A percentile compares a stretch with the other conserved stretches of the same genome.
These are phyloP conservation scores for Cutaneotrichosporon cyanovorans DNA, from an alignment of 1,284 basidiomycete genomes.

Conservation along the genomic window DNA sequence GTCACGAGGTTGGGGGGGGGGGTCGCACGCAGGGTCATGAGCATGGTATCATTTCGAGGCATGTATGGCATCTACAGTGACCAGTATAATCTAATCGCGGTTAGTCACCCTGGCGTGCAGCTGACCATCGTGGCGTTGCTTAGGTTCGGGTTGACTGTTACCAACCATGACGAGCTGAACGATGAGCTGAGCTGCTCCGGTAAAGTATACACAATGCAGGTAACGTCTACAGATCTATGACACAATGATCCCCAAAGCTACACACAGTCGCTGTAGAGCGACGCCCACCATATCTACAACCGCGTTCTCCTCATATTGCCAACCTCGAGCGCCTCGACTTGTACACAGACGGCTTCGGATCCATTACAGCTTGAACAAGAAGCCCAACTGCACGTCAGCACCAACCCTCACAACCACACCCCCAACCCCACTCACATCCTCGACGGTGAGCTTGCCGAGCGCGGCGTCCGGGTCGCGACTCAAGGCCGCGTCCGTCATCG, in stretches of 20 bases:
- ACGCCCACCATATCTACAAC: too few relatives aligned
- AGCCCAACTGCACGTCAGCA: constrained; percentile 49
- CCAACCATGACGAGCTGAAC: too few relatives aligned
- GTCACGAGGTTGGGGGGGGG: neutral
- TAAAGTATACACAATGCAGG: neutral
- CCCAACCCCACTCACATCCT: constrained; percentile 51
- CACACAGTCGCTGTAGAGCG: neutral
- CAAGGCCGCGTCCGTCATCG: constrained; percentile 41
- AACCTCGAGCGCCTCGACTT: too few relatives aligned
- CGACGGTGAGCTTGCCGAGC: constrained; percentile 80
- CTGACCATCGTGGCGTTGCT: too few relatives aligned
- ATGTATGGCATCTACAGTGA: neutral
- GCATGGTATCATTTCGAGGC: too few relatives aligned
- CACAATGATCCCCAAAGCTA: neutral
- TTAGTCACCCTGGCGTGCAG: too few relatives aligned
- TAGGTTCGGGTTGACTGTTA: too few relatives aligned
- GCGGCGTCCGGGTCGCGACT: constrained; percentile 49
- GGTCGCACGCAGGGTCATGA: neutral
- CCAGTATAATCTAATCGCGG: too few relatives aligned
- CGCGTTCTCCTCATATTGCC: too few relatives aligned
- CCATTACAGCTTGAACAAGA: constrained; percentile 60
- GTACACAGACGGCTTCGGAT: too few relatives aligned
- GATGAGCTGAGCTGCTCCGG: too few relatives aligned
- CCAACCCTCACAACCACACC: neutral
- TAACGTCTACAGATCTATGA: neutral